Conservation (phyloP, 441 rosid genomes). For the Corymbia calophylla region DNA sequence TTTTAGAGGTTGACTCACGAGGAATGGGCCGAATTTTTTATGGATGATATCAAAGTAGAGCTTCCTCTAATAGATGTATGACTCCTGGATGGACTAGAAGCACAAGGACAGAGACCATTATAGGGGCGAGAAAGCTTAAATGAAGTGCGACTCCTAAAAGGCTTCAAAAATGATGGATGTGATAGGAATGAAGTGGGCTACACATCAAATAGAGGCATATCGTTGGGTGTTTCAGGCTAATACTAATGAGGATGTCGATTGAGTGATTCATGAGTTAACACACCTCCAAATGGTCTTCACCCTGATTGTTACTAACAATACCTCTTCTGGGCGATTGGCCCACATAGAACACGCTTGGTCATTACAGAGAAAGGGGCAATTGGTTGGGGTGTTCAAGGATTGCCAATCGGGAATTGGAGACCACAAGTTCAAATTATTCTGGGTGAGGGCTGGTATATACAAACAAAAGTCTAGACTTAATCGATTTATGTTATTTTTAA, state of each 20-base stretch:
- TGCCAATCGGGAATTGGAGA: neutral
- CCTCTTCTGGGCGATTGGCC: neutral
- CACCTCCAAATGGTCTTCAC: neutral
- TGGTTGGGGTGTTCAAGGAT: neutral
- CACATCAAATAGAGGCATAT: neutral
- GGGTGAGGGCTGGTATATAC: neutral
- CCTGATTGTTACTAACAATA: neutral
- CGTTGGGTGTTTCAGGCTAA: neutral
- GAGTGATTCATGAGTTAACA: neutral
- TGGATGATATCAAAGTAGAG: neutral
- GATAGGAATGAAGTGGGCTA: neutral
- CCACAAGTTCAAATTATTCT: neutral
- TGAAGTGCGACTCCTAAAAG: neutral
- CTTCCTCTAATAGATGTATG: neutral
- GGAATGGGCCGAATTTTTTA: neutral
- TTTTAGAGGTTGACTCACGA: neutral
- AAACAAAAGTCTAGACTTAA: neutral
- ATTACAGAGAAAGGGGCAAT: neutral
- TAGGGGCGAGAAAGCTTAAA: neutral
- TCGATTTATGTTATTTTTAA: neutral
- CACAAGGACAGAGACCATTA: neutral
- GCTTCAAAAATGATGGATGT: neutral
- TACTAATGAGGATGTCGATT: neutral
- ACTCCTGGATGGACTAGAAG: neutral
- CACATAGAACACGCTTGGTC: neutral